Evolutionary conservation across 306 rosid genomes (phyloP).

Genomic region (Geum urbanum): DNA sequence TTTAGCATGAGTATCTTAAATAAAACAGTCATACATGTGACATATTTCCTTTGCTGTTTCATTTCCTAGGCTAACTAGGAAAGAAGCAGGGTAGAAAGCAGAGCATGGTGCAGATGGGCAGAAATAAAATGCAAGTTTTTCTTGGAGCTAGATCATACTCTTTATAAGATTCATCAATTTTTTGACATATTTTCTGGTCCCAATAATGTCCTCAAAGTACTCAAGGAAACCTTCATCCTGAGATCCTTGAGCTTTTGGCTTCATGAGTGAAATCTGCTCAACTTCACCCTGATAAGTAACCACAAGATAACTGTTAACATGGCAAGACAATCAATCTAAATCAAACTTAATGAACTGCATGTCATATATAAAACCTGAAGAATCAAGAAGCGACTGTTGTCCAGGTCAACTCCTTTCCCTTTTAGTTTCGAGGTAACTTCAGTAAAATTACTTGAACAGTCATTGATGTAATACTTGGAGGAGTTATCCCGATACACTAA

Average conservation of each 20-base stretch:
- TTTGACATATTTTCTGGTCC: conserved; percentile 78
- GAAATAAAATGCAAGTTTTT: no score
- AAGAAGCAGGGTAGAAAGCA: no score
- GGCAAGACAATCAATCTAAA: conserved; percentile 1
- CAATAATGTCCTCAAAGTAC: conserved; percentile 89
- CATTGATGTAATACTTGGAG: conserved; percentile 78
- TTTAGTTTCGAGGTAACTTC: conserved; percentile 91
- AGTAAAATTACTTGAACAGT: conserved; percentile 73
- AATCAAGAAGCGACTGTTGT: conserved; percentile 85
- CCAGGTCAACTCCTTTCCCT: conserved; percentile 95
- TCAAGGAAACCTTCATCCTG: conserved; percentile 96
- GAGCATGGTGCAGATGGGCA: no score
- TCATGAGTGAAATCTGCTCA: conserved; percentile 91
- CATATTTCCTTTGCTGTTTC: no score
- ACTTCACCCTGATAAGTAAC: conserved; percentile 76
- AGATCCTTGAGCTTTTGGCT: conserved; percentile 93
- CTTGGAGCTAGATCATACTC: no score
- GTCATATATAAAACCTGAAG: conserved; percentile 63
- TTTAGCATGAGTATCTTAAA: no score
- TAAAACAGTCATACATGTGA: no score
- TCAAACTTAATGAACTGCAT: no score
- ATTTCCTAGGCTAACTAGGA: no score
- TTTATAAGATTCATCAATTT: conserved; percentile 64
- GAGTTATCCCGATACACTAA: conserved; percentile 87
- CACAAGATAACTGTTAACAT: conserved; percentile 23